Percentiles rank a stretch among this genome's conserved stretches.
Conservation (phyloP, 1,284 basidiomycete species). For the Inonotus hispidus region DNA sequence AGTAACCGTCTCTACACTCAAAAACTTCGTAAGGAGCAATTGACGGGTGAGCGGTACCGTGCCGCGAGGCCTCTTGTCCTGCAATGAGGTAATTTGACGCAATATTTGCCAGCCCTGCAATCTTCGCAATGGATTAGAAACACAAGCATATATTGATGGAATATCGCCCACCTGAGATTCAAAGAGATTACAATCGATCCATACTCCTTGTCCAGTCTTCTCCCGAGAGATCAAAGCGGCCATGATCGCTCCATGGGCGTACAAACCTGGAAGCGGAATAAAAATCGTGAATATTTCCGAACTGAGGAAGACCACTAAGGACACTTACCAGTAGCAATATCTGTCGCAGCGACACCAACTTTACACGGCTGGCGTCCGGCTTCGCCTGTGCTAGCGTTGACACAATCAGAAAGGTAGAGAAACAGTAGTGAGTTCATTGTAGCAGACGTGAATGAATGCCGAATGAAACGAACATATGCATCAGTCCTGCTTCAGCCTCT, state of each 20-base stretch:
- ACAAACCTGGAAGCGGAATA: slow-evolving; percentile 47
- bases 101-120: slow-evolving; percentile 90
- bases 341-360: slow-evolving; percentile 87
- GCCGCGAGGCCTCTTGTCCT: slow-evolving; percentile 79
- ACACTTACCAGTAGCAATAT: slow-evolving; percentile 66
- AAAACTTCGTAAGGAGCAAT: slow-evolving; percentile 93
- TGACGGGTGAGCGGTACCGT: slow-evolving; percentile 89
- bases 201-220: slow-evolving; percentile 83
- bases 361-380: slow-evolving; percentile 84
- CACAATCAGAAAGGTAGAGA: not conserved
- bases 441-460: not conserved
- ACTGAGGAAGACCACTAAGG: not conserved
- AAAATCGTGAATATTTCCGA: not conserved
- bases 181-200: slow-evolving; percentile 88
- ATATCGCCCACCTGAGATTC: slow-evolving; percentile 65
- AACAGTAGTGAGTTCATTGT: not conserved
- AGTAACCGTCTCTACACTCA: slow-evolving; percentile 80
- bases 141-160: not conserved
- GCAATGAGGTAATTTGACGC: slow-evolving; percentile 91
- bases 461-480: slow-evolving; percentile 69
- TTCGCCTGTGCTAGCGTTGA: slow-evolving; percentile 72
- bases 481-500: slow-evolving; percentile 87
- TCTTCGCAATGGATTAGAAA: slow-evolving; percentile 38
- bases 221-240: slow-evolving; percentile 80
- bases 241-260: slow-evolving; percentile 90